Conservation (phyloP, 1,284 basidiomycete species). For the Cryptococcus sp. region DNA sequence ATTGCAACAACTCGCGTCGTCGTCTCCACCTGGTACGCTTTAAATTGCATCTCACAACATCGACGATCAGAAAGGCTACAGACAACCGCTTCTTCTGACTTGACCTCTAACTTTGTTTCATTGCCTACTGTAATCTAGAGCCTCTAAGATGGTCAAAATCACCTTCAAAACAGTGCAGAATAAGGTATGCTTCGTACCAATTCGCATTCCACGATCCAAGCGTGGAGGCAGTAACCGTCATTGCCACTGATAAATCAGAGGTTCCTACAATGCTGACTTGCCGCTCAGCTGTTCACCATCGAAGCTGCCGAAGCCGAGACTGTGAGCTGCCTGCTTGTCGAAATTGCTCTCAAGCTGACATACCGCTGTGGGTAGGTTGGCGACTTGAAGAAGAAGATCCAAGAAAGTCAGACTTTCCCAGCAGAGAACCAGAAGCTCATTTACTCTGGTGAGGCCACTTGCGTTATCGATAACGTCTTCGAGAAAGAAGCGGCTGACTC, state of each 20-base stretch:
- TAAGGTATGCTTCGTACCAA: slow-evolving; percentile 64
- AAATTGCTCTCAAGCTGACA: slow-evolving; percentile 1
- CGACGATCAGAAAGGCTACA: no score
- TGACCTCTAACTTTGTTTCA: slow-evolving; percentile 2
- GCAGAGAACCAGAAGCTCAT: slow-evolving; percentile 93
- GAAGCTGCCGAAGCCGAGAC: slow-evolving; percentile 77
- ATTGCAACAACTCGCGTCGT: no score
- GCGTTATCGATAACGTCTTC: neutral
- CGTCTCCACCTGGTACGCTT: no score
- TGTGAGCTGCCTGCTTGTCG: slow-evolving; percentile 35
- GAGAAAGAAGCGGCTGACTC: neutral
- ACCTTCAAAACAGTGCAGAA: slow-evolving; percentile 92
- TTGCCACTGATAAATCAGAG: slow-evolving; percentile 4
- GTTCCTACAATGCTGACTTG: neutral
- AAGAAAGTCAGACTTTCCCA: slow-evolving; percentile 61
- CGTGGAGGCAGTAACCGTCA: neutral
- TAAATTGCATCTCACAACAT: no score
- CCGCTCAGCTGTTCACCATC: slow-evolving; percentile 62
- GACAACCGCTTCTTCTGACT: neutral
- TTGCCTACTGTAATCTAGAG: slow-evolving; percentile 1
- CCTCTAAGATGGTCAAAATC: slow-evolving; percentile 72
- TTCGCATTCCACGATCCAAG: neutral
- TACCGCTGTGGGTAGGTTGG: slow-evolving; percentile 57
- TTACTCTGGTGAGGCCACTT: slow-evolving; percentile 69
- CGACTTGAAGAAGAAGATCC: slow-evolving; percentile 83